Evolutionary conservation across 306 rosid species (phyloP), one percentile per base, ranked within the genome.

Genomic region (Vigna trinervia): DNA sequence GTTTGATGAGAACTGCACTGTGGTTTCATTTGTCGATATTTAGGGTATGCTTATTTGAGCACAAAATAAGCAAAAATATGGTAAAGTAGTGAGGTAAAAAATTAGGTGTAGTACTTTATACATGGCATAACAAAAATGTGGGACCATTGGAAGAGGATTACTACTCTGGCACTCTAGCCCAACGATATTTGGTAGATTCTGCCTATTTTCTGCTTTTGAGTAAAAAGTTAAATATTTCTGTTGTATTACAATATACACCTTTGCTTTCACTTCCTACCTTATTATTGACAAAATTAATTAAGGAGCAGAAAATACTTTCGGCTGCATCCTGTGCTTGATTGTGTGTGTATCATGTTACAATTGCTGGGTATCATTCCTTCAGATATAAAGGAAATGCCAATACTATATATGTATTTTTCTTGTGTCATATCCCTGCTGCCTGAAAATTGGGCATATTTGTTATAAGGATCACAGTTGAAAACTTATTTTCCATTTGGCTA

Each of bases 281-380:
- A 63, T 23, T 48, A 53, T 43, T 41, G 68, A 71, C 26, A 71
- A 17, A 79, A 22, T 41, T 54, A 43, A 36, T 41, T 2, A 41
- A 8, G 41, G 65, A 50, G 66, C 15, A 23, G 22, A 34, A 71
- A 60, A 50, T 28, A 19, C 17, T 38, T 11, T 60, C 3, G 70
- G 36, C 46, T 73, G 73, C 79, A 73, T 52, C 63, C 26, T 20
- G 56, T 53, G 74, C 75, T 82, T 76, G 46, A 71, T 63, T 63
- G 26, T 61, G 73, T 57, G 22, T 22, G 17, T 12, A 30, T 68
- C 60, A 20, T 52, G 19, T 47, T 62, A 43, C 41, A 52, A 19
- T 36, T 68, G 39, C 39, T 74, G 36, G 64, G 13, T 61, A 34
- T 65, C 75, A 10, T 23, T 26, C 34, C 4, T 4, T 56, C 38